Base-by-base conservation (phyloP, 495 filamentous ascomycete genomes). In the Astrocystis sublimbata region DNA sequence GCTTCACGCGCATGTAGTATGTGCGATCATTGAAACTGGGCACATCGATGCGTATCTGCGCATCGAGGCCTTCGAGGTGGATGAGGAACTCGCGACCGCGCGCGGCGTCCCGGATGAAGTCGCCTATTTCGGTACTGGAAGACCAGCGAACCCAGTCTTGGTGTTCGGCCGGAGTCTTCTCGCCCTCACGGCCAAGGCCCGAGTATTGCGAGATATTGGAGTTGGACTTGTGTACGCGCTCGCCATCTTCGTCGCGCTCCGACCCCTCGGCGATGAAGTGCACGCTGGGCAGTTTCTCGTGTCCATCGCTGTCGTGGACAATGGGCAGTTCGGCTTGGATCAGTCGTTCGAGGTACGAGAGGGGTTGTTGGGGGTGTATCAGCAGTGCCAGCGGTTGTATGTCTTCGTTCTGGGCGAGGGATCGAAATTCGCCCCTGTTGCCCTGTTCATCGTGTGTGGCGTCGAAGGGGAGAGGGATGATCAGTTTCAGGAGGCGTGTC, bases 21-120 rank as follows among this genome's bases (percentile, higher is more conserved):
- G 93, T 98, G 41, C 93, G 83, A 69, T 98, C 92, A 42, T 87
- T 83, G 80, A 97, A 98, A 23, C 86, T 89, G 0, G 93, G 93
- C 19, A 97, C 92, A 4, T 83, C 85, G 33, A 98, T 85, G 10
- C 83, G 80, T 73, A 97, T 88, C 68, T 92, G 86, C 12, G 80
- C 63, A 6, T 83, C 75, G 30, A 86, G 82, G 0, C 90, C 90
- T 67, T 94, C 88, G 64, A 98, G 89, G 58, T 89, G 87, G 23
- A 97, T 83, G 23, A 89, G 86, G 71, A 98, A 98, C 67, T 96
- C 91, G 47, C 88, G 80, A 0, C 87, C 89, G 0, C 91, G 81
- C 4, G 92, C 89, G 0, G 93, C 93, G 67, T 97, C 93, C 4
- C 92, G 90, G 62, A 98, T 92, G 73, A 98, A 98, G 75, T 97